Base-by-base conservation (phyloP, 768 basidiomycete genomes). In the Rhodotorula babjevae region DNA sequence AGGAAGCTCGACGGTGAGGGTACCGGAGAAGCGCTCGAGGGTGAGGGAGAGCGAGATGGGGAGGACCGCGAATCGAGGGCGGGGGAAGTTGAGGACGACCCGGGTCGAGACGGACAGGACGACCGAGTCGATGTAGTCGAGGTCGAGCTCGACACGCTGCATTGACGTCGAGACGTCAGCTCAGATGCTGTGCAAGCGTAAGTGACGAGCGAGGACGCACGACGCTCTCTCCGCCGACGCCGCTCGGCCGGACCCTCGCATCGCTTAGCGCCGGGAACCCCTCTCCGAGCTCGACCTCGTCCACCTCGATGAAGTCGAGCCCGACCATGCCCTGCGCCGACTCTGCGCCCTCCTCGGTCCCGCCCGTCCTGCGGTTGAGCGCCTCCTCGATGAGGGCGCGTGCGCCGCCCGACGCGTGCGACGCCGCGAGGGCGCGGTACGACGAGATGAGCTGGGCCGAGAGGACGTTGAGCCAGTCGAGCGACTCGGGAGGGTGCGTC, bases 401-500 rank as follows among this genome's bases (percentile, higher is more conserved):
- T 7, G 82, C 82, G 2, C 83, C 83, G 27, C 76, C 76, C 4
- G 57, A 58, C 15, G 66, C 29, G 42, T 71, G 65, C 18, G 63
- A 47, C 18, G 59, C 61, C 1, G 72, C 76, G 47, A 74, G 68
- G 33, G 47, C 2, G 44, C 76, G 74, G 58, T 78, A 78, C 6
- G 74, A 71, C 23, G 62, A 56, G 27, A 77, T 58, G 19, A 76
- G 93, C 85, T 96, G 91, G 61, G 87, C 87, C 68, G 93, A 81
- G 46, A 99, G 84, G 31, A 86, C 83, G 80, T 96, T 98, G 72
- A 98, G 85, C 96, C 96, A 98, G 78, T 91, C 91, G 36, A 89
- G 86, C 1, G 91, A 90, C 80, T 97, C 95, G 53, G 84, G 81
- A 73, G 77, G 71, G 79, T 81, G 77, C 65, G 81, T 80, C 10